Base-by-base conservation (phyloP, 257 asterid species). In the Thymus quinquecostatus region DNA sequence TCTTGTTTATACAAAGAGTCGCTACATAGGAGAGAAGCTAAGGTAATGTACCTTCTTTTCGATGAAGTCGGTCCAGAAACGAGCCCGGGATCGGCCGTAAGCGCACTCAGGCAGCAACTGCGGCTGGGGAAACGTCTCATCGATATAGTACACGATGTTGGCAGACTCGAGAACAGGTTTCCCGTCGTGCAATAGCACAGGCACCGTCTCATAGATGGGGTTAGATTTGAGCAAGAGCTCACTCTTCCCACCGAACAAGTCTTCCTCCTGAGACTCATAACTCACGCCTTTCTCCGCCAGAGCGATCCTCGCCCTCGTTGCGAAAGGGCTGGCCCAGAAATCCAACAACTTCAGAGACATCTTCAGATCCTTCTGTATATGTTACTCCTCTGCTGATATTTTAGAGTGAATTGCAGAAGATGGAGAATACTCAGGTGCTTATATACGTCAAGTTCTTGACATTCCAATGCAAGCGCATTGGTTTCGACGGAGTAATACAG, bases 1-100 rank as follows among this genome's bases (percentile, higher is more conserved):
- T 32, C 58, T 53, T 21, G 32, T 7, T 53, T 21, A 1, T 21
- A 53, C 29, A 53, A 53, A 53, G 29, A 14, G 32, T 53, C 21
- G 58, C 8, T 53, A 50, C 2, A 50, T 6, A 50, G 29, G n/a
- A 6, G 6, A 66, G 55, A 34, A 34, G 38, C 2, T 34, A 34
- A 2, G 38, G 41, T 44, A 45, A 45, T 8, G 4, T 2, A 91
- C 97, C 90, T 85, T 87, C 82, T 89, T 89, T 71, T 89, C 97
- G n/a, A 91, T 82, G 75, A 80, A 89, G 30, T 89, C 97, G 1
- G 88, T 86, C 97, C 96, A 91, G 58, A 91, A 89, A 28, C 97
- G 86, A 41, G 95, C 91, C 49, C 82, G 59, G 40, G 93, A 77
- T 10, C 86, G 81, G 1, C 78, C 97, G 56, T 87, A 91, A 29